Percentiles rank a stretch among this genome's conserved stretches.
These are phyloP conservation scores for Peronospora destructor DNA, from an alignment of 352 stramenopile species.

Conservation along the genomic window DNA sequence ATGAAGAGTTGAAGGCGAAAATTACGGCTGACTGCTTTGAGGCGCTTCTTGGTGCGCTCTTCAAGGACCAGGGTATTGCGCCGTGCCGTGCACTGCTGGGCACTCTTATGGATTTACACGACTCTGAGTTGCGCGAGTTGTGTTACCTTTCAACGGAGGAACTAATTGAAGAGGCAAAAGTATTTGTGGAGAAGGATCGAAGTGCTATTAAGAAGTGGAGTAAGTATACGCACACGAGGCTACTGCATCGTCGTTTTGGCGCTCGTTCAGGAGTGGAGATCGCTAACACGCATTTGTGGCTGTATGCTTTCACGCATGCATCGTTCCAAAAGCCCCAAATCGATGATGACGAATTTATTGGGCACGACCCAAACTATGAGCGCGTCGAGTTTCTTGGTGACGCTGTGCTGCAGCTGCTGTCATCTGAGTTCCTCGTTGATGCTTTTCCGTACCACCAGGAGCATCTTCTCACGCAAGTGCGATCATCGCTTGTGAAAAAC, in stretches of 20 bases:
- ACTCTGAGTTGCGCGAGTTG: constrained; percentile 47
- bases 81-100: constrained; percentile 56
- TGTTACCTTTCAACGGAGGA: constrained; percentile 58
- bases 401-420: constrained; percentile 72
- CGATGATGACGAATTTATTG: constrained; percentile 57
- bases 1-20: constrained; percentile 53
- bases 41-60: constrained; percentile 70
- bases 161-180: constrained; percentile 32
- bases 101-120: constrained; percentile 50
- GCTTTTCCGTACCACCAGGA: constrained; percentile 79
- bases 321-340: constrained; percentile 75
- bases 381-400: constrained; percentile 84
- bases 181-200: constrained; percentile 50
- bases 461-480: constrained; percentile 66
- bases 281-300: constrained; percentile 60
- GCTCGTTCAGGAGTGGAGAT: constrained; percentile 46
- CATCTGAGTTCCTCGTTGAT: constrained; percentile 72
- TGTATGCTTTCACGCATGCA: constrained; percentile 68
- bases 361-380: constrained; percentile 68
- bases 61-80: constrained; percentile 73
- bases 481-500: constrained; percentile 83
- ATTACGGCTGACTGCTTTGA: constrained; percentile 82
- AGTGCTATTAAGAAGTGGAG: constrained; percentile 45
- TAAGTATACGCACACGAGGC: constrained; percentile 35
- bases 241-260: constrained; percentile 52